phyloP scores from a whole-genome alignment of 495 filamentous ascomycete genomes.

The Xylaria sp. region DNA sequence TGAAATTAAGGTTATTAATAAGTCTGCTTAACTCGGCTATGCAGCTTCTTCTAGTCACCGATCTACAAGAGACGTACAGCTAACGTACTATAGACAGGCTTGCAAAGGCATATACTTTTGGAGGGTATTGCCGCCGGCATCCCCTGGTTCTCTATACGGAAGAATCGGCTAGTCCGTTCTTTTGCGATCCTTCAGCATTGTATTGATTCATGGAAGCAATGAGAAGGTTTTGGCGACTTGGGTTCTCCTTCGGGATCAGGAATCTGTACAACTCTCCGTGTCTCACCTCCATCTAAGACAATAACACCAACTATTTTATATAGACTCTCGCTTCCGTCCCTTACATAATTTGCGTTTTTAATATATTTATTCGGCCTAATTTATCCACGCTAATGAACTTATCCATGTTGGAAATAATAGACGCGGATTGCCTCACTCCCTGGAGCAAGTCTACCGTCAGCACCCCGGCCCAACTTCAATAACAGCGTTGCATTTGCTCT shows the following conservation, averaged over 20 bases:
- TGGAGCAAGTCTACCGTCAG: constrained; percentile 7
- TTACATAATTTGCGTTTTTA: background rate
- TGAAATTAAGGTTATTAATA: background rate
- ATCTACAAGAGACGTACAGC: background rate
- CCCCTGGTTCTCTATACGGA: background rate
- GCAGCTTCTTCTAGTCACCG: background rate
- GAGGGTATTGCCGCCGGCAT: background rate
- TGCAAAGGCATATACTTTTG: background rate
- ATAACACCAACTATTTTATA: background rate
- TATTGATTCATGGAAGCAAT: background rate
- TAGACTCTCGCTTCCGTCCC: background rate
- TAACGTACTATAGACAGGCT: background rate
- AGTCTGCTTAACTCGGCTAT: background rate
- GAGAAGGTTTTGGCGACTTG: background rate
- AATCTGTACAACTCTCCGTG: background rate
- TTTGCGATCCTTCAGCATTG: background rate
- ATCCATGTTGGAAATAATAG: background rate
- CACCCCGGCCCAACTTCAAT: constrained; percentile 1
- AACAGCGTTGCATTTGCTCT: constrained; percentile 16
- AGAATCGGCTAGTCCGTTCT: background rate
- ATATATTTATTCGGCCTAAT: background rate
- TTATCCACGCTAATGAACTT: background rate
- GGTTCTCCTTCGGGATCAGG: background rate
- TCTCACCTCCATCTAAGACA: background rate
- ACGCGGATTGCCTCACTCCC: background rate